Base-by-base conservation (phyloP, 805 yeast genomes). In the Wickerhamomyces ciferrii region DNA sequence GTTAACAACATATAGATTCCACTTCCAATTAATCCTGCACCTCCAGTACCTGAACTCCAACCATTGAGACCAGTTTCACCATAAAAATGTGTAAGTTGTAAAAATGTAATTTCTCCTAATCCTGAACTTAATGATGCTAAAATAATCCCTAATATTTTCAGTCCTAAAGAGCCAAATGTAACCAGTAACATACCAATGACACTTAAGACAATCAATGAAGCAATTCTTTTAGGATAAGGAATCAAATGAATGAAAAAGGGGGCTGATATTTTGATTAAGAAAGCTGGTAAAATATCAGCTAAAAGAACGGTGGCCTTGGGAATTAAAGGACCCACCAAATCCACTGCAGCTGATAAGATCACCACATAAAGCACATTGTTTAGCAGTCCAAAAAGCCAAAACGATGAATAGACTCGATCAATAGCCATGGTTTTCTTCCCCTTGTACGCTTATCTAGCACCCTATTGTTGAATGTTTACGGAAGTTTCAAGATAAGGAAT, bases 41-140 rank as follows among this genome's bases (percentile, higher is more conserved):
- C 96, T 3, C 99, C 98, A 0, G 98, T 92, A 1, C 99, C 99
- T 8, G 90, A 78, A 19, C 96, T 86, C 80, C 95, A 92, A 0
- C 96, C 97, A 43, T 83, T 80, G 41, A 92, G 69, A 4, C 95
- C 71, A n/a, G 61, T 53, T 17, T 72, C 71, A 18, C 71, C 74
- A 62, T 81, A 89, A 55, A 71, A 84, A 60, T 91, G 96, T 1
- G 97, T 88, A 63, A 92, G 67, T 61, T 87, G 96, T 39, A 92
- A 66, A 53, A 92, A 92, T 0, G 97, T 87, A 6, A 87, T 70
- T 61, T 92, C 99, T 0, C 99, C 99, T 21, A 91, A 66, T 0
- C 98, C 98, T 0, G 96, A 84, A 17, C 96, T 83, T 3, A 79
- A 53, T 1, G 96, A 87, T 0, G 97, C 97, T 53, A 91, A 58